These are phyloP conservation scores for Lolium multiflorum DNA, from an alignment of 176 grass and related monocot species.

Conservation along the genomic window DNA sequence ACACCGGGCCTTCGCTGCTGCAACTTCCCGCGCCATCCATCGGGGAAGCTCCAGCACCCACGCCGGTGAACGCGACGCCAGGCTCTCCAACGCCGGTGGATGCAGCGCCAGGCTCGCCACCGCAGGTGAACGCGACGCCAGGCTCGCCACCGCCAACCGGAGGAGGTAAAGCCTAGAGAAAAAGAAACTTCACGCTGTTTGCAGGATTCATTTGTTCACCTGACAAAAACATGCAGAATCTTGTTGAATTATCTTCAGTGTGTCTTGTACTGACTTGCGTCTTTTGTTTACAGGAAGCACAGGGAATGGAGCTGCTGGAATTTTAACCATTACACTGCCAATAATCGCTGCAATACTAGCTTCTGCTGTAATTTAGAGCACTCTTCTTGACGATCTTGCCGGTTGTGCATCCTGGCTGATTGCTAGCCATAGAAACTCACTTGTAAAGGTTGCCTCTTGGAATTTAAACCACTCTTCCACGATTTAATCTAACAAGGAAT, in stretches of 20 bases:
- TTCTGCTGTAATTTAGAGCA: slow-evolving; percentile 30
- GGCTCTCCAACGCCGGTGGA: not conserved
- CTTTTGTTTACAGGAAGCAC: slow-evolving; percentile 32
- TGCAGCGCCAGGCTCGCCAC: not conserved
- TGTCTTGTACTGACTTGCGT: not conserved
- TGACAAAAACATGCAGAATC: no score
- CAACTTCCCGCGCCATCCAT: slow-evolving; percentile 27
- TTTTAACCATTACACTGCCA: slow-evolving; percentile 48
- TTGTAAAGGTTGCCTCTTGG: no score
- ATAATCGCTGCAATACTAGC: slow-evolving; percentile 25
- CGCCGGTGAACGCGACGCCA: slow-evolving; percentile 20
- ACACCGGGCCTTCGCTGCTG: not conserved
- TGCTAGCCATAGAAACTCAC: no score
- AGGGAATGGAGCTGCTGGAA: not conserved
- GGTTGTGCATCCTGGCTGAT: no score
- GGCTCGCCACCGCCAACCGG: not conserved
- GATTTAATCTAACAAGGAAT: no score
- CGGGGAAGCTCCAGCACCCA: not conserved
- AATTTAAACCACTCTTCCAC: no score
- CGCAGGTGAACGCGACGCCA: slow-evolving; percentile 5
- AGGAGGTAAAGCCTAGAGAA: slow-evolving; percentile 21
- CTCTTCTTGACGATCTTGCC: no score
- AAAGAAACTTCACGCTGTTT: not conserved
- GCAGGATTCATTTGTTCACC: not conserved
- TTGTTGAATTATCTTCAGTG: no score